These are phyloP conservation scores for Trametes pubescens DNA, from an alignment of 1,284 basidiomycete genomes.

Conservation along the genomic window DNA sequence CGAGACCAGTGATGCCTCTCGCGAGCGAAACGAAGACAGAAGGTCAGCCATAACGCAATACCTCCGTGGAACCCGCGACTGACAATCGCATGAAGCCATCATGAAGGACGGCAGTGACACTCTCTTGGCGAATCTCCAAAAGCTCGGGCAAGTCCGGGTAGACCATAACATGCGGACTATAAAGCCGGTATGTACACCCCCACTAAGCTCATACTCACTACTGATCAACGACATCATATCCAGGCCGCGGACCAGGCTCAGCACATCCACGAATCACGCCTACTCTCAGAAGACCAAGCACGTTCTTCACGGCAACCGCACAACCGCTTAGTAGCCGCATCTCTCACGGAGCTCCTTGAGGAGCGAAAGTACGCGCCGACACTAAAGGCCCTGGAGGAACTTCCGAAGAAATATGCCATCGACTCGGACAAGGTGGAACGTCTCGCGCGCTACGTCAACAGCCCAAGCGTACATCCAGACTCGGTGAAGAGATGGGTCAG, in stretches of 20 bases:
- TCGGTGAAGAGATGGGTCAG: conserved; percentile 56
- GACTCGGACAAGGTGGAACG: conserved; percentile 62
- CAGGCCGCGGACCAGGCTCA: conserved; percentile 49
- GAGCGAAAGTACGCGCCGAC: conserved; percentile 63
- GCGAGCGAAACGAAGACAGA: conserved; percentile 64
- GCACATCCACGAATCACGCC: conserved; percentile 58
- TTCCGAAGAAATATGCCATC: conserved; percentile 67
- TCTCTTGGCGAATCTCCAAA: conserved; percentile 74
- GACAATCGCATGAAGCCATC: conserved; percentile 56
- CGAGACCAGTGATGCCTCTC: conserved; percentile 11
- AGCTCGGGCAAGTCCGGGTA: conserved; percentile 77
- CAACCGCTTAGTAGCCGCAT: conserved; percentile 64
- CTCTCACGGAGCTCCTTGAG: conserved; percentile 71
- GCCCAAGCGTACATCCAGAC: conserved; percentile 68
- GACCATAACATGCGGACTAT: conserved; percentile 69
- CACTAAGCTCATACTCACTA: no score
- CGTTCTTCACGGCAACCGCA: conserved; percentile 47
- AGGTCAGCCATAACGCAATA: conserved; percentile 45
- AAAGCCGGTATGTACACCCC: conserved; percentile 55
- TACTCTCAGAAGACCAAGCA: conserved; percentile 64
- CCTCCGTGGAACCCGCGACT: background rate
- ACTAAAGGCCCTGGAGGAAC: conserved; percentile 52
- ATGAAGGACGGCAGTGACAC: conserved; percentile 77
- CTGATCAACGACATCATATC: background rate
- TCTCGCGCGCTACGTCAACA: conserved; percentile 72